A percentile compares a stretch with the other conserved stretches of the same genome.
Evolutionary conservation across 2,329 filamentous ascomycete genomes (phyloP).

Genomic region (Fusarium sp.): DNA sequence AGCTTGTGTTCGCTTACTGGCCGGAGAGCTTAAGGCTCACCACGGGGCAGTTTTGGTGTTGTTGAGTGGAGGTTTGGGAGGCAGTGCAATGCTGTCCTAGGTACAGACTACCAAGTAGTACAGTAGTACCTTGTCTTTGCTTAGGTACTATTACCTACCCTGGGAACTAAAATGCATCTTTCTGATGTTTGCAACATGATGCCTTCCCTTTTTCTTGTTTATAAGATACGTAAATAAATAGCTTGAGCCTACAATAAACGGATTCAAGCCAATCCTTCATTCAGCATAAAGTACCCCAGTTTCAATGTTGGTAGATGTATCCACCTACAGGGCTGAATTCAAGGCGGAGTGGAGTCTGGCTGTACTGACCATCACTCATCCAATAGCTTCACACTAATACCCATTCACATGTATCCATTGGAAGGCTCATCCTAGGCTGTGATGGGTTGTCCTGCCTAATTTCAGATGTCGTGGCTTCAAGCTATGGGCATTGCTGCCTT

Average conservation of each 20-base stretch:
- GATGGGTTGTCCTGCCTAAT: neutral
- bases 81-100: constrained; percentile 3
- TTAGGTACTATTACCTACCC: too few species aligned
- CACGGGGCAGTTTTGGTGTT: constrained; percentile 7
- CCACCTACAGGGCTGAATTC: neutral
- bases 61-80: neutral
- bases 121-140: too few species aligned
- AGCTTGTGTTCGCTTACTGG: constrained; percentile 3
- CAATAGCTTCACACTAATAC: neutral
- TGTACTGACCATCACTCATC: too few species aligned
- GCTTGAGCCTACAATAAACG: too few species aligned
- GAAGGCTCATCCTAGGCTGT: neutral
- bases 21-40: constrained; percentile 14
- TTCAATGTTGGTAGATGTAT: neutral
- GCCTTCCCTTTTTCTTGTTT: too few species aligned
- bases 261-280: too few species aligned
- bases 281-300: too few species aligned
- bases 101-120: too few species aligned
- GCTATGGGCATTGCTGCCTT: constrained; percentile 32
- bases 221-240: too few species aligned
- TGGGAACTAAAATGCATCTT: too few species aligned
- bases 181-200: too few species aligned
- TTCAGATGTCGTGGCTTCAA: constrained; percentile 9
- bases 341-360: neutral
- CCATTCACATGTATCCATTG: too few species aligned